Evolutionary conservation across 768 basidiomycete genomes (phyloP).

Genomic region (Mycena olivaceomarginata): DNA sequence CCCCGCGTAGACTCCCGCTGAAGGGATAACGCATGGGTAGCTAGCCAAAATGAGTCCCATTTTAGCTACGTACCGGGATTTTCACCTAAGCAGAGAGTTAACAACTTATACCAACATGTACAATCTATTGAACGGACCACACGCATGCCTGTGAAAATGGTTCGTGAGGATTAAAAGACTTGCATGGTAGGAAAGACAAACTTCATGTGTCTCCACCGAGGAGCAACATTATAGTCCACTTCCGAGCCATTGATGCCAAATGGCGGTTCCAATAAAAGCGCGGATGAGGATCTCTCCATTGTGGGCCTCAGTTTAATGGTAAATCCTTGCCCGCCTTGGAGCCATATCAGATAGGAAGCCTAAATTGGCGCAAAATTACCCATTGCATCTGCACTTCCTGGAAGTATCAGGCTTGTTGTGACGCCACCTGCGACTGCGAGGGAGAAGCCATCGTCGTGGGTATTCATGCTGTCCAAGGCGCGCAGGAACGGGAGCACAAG

Average conservation of each 20-base stretch:
- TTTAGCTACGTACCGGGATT: slow-evolving; percentile 68
- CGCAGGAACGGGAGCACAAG: slow-evolving; percentile 75
- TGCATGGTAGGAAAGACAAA: slow-evolving; percentile 49
- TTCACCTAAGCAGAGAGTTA: slow-evolving; percentile 62
- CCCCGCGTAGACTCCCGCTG: slow-evolving; percentile 66
- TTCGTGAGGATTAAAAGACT: slow-evolving; percentile 1
- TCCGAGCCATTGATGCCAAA: slow-evolving; percentile 65
- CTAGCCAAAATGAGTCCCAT: background rate
- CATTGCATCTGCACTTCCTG: slow-evolving; percentile 82
- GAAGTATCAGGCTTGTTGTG: slow-evolving; percentile 84
- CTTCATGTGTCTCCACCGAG: slow-evolving; percentile 87
- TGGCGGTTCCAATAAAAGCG: slow-evolving; percentile 89
- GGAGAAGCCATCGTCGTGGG: slow-evolving; percentile 81
- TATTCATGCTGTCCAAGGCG: slow-evolving; percentile 84
- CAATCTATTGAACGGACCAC: slow-evolving; percentile 55
- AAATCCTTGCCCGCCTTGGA: slow-evolving; percentile 87
- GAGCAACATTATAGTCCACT: slow-evolving; percentile 59
- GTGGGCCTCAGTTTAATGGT: slow-evolving; percentile 88
- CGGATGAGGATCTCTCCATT: slow-evolving; percentile 79
- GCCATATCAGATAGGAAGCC: slow-evolving; percentile 15
- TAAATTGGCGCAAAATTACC: slow-evolving; percentile 52
- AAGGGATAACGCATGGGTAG: slow-evolving; percentile 40
- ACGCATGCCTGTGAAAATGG: slow-evolving; percentile 62
- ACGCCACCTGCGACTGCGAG: slow-evolving; percentile 85
- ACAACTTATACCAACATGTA: background rate